Conservation (phyloP, 441 rosid species). For the Euphorbia schlechtendalii region DNA sequence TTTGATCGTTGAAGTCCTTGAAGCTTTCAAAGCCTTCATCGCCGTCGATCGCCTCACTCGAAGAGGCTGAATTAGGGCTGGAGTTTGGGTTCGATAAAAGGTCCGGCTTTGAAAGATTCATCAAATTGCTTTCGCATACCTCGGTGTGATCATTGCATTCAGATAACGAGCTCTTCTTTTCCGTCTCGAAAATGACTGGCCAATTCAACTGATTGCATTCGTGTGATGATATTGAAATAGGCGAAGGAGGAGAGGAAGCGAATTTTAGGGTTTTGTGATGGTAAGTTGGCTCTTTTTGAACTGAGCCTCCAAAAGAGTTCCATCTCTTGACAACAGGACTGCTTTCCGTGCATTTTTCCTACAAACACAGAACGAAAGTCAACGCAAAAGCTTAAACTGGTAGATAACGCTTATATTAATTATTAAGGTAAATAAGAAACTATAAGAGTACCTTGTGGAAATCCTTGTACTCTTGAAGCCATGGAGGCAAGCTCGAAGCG, state of each 20-base stretch:
- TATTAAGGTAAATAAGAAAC: background rate
- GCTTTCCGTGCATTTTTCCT: conserved; percentile 25
- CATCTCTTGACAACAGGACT: conserved; percentile 35
- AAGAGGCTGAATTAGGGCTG: conserved; percentile 74
- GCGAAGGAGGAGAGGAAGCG: conserved; percentile 39
- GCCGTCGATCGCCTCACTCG: conserved; percentile 50
- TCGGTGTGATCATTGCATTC: conserved; percentile 21
- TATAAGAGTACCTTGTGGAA: conserved; percentile 23
- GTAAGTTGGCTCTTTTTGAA: conserved; percentile 14
- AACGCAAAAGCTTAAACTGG: no score
- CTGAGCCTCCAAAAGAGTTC: conserved; percentile 27
- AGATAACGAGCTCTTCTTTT: conserved; percentile 34
- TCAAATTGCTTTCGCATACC: conserved; percentile 23
- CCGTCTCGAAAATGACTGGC: conserved; percentile 38
- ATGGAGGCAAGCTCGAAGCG: conserved; percentile 46
- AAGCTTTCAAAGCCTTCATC: conserved; percentile 36
- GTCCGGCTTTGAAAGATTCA: conserved; percentile 39
- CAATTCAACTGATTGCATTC: conserved; percentile 30
- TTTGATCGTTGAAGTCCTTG: conserved; percentile 38
- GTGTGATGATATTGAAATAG: conserved; percentile 32
- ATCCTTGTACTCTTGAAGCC: conserved; percentile 55
- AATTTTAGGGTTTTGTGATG: conserved; percentile 30
- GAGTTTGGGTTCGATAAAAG: conserved; percentile 68
- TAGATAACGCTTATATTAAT: no score
- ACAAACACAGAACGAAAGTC: background rate